phyloP scores from a whole-genome alignment of 2,329 filamentous ascomycete genomes.

The Lachnellula subtilissima region DNA sequence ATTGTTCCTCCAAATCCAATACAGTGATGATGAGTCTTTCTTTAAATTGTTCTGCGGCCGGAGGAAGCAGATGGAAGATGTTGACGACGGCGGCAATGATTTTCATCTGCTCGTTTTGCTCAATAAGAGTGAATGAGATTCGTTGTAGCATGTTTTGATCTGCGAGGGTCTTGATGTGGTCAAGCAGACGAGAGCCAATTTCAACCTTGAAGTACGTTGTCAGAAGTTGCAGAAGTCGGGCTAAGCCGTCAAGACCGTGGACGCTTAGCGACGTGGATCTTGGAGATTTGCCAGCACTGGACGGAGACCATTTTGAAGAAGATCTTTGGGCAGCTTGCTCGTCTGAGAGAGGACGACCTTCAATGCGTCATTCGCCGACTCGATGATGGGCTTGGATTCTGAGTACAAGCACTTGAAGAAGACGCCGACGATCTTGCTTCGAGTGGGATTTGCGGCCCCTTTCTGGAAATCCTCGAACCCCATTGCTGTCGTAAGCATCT shows the following conservation, averaged over 20 bases:
- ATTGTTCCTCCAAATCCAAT: slow-evolving; percentile 78
- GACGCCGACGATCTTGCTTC: slow-evolving; percentile 76
- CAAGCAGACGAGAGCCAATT: slow-evolving; percentile 86
- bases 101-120: slow-evolving; percentile 89
- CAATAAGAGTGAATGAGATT: slow-evolving; percentile 89
- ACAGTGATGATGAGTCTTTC: slow-evolving; percentile 84
- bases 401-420: slow-evolving; percentile 98
- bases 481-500: slow-evolving; percentile 88
- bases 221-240: slow-evolving; percentile 79
- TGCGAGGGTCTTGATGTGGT: slow-evolving; percentile 88
- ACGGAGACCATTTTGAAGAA: slow-evolving; percentile 87
- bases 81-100: slow-evolving; percentile 93
- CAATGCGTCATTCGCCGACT: slow-evolving; percentile 86
- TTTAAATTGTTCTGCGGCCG: slow-evolving; percentile 86
- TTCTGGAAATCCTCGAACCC: slow-evolving; percentile 87
- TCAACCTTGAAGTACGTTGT: slow-evolving; percentile 99
- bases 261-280: slow-evolving; percentile 83
- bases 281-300: slow-evolving; percentile 96
- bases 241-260: slow-evolving; percentile 85
- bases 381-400: slow-evolving; percentile 85
- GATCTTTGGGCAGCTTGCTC: slow-evolving; percentile 88
- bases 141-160: slow-evolving; percentile 77
- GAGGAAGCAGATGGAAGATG: slow-evolving; percentile 92
- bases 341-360: slow-evolving; percentile 83
- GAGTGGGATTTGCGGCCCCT: slow-evolving; percentile 60